Percentiles rank a stretch among this genome's conserved stretches.
Conservation (phyloP, 495 filamentous ascomycete genomes). For the Lichenothelia convexa region DNA sequence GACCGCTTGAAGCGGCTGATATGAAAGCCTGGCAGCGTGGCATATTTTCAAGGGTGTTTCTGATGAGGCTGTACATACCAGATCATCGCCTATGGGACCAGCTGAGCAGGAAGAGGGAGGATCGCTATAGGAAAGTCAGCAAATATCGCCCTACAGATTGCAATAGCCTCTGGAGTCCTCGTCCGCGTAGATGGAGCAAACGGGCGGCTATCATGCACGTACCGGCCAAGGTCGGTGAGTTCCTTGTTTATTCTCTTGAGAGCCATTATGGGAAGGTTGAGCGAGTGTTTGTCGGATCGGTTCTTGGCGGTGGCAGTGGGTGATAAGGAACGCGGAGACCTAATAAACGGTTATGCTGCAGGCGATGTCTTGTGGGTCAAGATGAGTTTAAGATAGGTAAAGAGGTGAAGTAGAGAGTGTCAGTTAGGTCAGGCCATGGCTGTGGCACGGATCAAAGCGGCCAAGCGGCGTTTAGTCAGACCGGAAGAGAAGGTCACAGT, state of each 20-base stretch:
- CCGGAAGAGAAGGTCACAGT: too few relatives aligned
- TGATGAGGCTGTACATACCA: conserved; percentile 46
- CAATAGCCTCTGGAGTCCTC: too few relatives aligned
- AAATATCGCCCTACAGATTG: neutral
- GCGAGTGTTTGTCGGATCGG: conserved; percentile 7
- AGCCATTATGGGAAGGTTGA: conserved; percentile 46
- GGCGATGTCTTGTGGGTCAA: too few relatives aligned
- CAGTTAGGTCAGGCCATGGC: too few relatives aligned
- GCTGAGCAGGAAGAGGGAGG: conserved; percentile 97
- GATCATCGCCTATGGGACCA: conserved; percentile 87
- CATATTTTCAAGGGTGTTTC: neutral
- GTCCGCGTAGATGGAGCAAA: neutral
- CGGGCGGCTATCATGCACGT: conserved; percentile 29
- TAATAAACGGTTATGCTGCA: too few relatives aligned
- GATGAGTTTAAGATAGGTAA: too few relatives aligned
- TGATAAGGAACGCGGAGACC: too few relatives aligned
- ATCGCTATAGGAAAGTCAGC: conserved; percentile 41
- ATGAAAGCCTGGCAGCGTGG: neutral
- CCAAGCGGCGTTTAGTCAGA: too few relatives aligned
- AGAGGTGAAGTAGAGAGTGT: too few relatives aligned
- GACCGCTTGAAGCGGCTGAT: neutral
- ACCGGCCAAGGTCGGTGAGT: conserved; percentile 97
- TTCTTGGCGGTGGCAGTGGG: too few relatives aligned
- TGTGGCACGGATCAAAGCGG: too few relatives aligned
- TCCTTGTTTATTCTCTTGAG: conserved; percentile 99